These are phyloP conservation scores for Phialophora chinensis DNA, from an alignment of 2,329 filamentous ascomycete species.

Conservation along the genomic window DNA sequence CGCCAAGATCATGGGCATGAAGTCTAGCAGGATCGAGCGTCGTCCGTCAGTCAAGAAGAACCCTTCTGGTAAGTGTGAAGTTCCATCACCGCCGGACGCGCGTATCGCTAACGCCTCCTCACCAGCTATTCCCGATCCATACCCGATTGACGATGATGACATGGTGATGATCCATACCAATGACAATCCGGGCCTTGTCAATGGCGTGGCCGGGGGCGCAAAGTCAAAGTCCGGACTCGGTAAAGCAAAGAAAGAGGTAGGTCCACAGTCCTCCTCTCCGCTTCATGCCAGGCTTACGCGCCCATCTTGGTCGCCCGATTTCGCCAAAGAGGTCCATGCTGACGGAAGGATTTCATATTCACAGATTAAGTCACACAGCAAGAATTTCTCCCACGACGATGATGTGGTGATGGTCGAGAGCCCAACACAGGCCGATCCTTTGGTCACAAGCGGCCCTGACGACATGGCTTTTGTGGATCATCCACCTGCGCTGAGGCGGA, in stretches of 20 bases:
- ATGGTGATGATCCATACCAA: conserved; percentile 62
- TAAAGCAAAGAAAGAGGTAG: conserved; percentile 49
- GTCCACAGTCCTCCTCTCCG: conserved; percentile 32
- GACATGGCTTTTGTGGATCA: conserved; percentile 60
- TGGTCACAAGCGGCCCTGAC: conserved; percentile 55
- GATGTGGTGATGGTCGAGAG: conserved; percentile 63
- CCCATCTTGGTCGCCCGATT: conserved; percentile 36
- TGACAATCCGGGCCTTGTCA: conserved; percentile 46
- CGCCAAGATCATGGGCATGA: conserved; percentile 74
- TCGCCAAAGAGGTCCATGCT: conserved; percentile 34
- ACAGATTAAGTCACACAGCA: conserved; percentile 42
- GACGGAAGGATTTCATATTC: conserved; percentile 33
- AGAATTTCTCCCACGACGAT: conserved; percentile 48
- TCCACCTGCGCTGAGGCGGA: conserved; percentile 62
- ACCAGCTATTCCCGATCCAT: conserved; percentile 58
- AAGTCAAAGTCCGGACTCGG: conserved; percentile 44
- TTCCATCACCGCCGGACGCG: background rate
- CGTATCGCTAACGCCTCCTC: conserved; percentile 25
- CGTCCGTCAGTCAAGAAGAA: conserved; percentile 61
- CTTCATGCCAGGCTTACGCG: conserved; percentile 18
- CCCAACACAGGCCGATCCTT: conserved; percentile 53
- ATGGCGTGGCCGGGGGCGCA: conserved; percentile 44
- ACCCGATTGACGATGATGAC: conserved; percentile 69
- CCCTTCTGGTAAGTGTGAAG: conserved; percentile 30
- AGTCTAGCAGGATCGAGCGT: conserved; percentile 55